A percentile compares a stretch with the other conserved stretches of the same genome.
Evolutionary conservation across 2,329 filamentous ascomycete genomes (phyloP).

Genomic region (Aspergillus sclerotialis): DNA sequence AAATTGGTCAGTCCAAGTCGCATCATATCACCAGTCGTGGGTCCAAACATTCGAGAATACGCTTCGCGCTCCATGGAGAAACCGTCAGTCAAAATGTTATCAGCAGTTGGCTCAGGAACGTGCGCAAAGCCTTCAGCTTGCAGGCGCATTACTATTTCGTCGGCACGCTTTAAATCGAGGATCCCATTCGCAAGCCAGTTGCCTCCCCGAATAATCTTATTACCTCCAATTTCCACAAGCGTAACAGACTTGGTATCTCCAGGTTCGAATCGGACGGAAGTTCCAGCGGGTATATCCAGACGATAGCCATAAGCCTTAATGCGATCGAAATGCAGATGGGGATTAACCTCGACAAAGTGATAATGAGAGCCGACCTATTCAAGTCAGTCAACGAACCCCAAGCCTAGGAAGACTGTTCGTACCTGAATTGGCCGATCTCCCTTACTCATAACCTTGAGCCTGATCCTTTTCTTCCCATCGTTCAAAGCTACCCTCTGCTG

Average conservation of each 20-base stretch:
- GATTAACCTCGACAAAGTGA: slow-evolving; percentile 93
- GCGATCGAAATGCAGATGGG: slow-evolving; percentile 81
- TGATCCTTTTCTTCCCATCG: slow-evolving; percentile 64
- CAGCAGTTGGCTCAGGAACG: slow-evolving; percentile 56
- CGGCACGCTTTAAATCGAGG: slow-evolving; percentile 57
- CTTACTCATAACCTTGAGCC: slow-evolving; percentile 70
- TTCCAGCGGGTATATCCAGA: slow-evolving; percentile 84
- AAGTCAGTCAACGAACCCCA: background rate
- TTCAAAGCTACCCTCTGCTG: slow-evolving; percentile 63
- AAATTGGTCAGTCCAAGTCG: slow-evolving; percentile 76
- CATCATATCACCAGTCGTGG: slow-evolving; percentile 81
- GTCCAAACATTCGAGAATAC: slow-evolving; percentile 86
- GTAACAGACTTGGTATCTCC: slow-evolving; percentile 87
- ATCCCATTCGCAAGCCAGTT: slow-evolving; percentile 69
- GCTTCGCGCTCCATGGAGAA: slow-evolving; percentile 68
- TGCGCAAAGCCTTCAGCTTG: slow-evolving; percentile 73
- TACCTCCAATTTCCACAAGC: slow-evolving; percentile 79
- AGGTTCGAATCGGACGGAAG: slow-evolving; percentile 87
- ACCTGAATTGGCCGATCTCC: slow-evolving; percentile 89
- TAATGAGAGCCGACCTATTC: slow-evolving; percentile 76
- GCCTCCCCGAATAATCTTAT: slow-evolving; percentile 73
- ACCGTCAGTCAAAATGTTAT: slow-evolving; percentile 50
- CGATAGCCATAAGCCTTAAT: slow-evolving; percentile 73
- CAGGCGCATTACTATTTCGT: slow-evolving; percentile 61
- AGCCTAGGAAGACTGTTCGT: slow-evolving; percentile 9